Conservation (phyloP, 2,329 filamentous ascomycete genomes). For the Diaporthe citri region DNA sequence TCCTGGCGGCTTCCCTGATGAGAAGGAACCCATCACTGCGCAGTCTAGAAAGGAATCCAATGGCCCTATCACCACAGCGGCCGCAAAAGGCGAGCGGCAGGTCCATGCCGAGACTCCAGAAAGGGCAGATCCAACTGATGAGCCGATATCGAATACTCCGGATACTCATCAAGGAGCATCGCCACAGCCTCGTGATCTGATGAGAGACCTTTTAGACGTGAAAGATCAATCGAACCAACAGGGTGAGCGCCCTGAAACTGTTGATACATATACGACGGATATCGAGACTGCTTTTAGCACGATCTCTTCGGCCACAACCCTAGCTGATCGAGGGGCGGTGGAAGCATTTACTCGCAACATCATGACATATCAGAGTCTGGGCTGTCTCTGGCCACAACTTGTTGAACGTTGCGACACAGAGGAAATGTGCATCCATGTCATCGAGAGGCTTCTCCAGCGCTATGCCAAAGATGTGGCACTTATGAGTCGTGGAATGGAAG, state of each 20-base stretch:
- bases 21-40: too few relatives aligned
- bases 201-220: neutral
- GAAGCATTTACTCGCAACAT: neutral
- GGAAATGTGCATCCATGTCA: neutral
- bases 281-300: neutral
- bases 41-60: too few relatives aligned
- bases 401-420: neutral
- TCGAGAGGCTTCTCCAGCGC: slow-evolving; percentile 17
- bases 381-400: slow-evolving; percentile 31
- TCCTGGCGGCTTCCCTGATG: too few relatives aligned
- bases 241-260: rapidly evolving
- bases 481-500: neutral
- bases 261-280: neutral
- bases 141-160: neutral
- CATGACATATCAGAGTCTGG: neutral
- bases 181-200: neutral
- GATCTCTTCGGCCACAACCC: neutral
- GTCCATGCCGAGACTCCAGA: too few relatives aligned
- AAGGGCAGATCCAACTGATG: too few relatives aligned
- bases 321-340: neutral
- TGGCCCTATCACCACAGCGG: too few relatives aligned
- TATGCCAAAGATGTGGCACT: slow-evolving; percentile 17
- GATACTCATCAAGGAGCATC: neutral
- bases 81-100: too few relatives aligned
- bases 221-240: neutral